phyloP scores from a whole-genome alignment of 257 asterid species.

The Apocynum venetum region DNA sequence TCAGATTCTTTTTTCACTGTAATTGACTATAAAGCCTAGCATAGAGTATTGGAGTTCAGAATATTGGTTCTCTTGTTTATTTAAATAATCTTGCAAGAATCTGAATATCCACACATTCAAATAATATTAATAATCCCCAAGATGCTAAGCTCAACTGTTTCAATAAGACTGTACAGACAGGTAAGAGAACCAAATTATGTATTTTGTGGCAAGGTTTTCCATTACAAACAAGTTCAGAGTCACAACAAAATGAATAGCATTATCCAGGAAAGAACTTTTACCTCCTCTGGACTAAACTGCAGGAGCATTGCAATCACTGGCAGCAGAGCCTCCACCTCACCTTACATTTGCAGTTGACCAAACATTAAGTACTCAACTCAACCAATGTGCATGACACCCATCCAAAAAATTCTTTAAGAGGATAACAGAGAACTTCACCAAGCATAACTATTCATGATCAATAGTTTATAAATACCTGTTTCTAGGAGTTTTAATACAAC shows the following conservation, averaged over 20 bases:
- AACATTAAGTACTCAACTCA: neutral
- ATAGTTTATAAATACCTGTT: conserved; percentile 57
- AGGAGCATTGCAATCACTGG: conserved; percentile 97
- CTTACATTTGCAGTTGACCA: conserved; percentile 28
- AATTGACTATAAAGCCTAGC: neutral
- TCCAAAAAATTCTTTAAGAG: neutral
- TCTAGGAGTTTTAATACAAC: conserved; percentile 84
- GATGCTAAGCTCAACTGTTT: neutral
- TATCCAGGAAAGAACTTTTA: conserved; percentile 23
- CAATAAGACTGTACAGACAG: neutral
- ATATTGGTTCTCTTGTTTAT: neutral
- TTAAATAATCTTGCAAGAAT: neutral
- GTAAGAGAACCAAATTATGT: neutral
- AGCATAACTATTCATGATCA: neutral
- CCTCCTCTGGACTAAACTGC: conserved; percentile 99
- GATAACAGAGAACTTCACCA: neutral
- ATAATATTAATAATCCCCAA: neutral
- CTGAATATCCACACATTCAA: neutral
- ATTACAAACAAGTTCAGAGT: neutral
- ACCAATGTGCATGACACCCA: neutral
- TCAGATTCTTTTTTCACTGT: neutral
- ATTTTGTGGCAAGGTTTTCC: neutral
- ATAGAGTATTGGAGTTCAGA: neutral
- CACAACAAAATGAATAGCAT: neutral
- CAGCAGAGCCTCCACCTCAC: conserved; percentile 95